phyloP scores from a whole-genome alignment of 2,329 filamentous ascomycete species.

The Paecilomyces variotii region DNA sequence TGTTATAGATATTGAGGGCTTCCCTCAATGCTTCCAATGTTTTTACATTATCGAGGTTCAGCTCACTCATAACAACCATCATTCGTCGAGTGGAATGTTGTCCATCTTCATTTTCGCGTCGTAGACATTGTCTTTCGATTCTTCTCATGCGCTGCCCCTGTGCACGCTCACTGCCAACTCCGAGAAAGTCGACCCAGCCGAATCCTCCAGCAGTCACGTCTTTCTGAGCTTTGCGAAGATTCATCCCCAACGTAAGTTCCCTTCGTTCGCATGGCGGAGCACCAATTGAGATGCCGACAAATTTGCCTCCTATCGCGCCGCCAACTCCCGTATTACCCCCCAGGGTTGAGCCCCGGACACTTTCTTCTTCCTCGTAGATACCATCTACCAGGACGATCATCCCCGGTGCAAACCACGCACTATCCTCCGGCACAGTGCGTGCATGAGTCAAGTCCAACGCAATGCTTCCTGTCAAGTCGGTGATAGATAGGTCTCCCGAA shows the following conservation, averaged over 20 bases:
- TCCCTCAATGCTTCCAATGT: slow-evolving; percentile 73
- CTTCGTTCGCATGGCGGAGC: slow-evolving; percentile 87
- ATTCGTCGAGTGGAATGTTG: slow-evolving; percentile 36
- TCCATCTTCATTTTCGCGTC: slow-evolving; percentile 13
- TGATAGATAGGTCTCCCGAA: slow-evolving; percentile 72
- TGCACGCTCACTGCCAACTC: slow-evolving; percentile 80
- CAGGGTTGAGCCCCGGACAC: slow-evolving; percentile 55
- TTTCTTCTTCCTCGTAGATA: slow-evolving; percentile 90
- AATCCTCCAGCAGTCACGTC: slow-evolving; percentile 64
- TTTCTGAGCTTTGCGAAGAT: slow-evolving; percentile 33
- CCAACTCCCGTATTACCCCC: slow-evolving; percentile 76
- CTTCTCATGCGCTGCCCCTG: slow-evolving; percentile 74
- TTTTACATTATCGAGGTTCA: slow-evolving; percentile 78
- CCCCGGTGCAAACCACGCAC: slow-evolving; percentile 86
- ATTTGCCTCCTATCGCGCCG: slow-evolving; percentile 83
- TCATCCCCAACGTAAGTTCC: slow-evolving; percentile 67
- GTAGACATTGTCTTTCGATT: slow-evolving; percentile 63
- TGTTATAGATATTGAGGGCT: slow-evolving; percentile 66
- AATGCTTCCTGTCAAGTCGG: slow-evolving; percentile 83
- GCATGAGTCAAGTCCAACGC: slow-evolving; percentile 74
- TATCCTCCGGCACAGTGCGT: slow-evolving; percentile 71
- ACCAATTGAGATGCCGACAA: slow-evolving; percentile 82
- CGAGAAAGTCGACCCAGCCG: slow-evolving; percentile 95
- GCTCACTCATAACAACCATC: slow-evolving; percentile 72
- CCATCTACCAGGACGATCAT: slow-evolving; percentile 96